Evolutionary conservation across 2,329 filamentous ascomycete species (phyloP).

Genomic region (Rutstroemia sp.): DNA sequence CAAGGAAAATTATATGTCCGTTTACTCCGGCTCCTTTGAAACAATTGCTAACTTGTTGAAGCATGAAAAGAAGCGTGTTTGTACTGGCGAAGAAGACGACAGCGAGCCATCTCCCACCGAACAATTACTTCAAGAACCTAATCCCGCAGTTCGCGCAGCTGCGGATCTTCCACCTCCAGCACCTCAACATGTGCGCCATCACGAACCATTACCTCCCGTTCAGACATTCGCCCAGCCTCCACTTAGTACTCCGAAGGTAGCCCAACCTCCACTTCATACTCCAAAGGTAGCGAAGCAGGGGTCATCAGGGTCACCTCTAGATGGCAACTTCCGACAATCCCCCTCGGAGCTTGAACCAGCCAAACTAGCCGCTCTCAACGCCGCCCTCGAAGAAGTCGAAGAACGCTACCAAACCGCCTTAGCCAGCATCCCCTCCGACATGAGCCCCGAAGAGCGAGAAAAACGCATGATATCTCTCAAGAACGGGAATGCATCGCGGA

Average conservation of each 20-base stretch:
- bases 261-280: constrained; percentile 12
- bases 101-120: background rate
- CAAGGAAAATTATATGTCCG: constrained; percentile 19
- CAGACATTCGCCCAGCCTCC: constrained; percentile 6
- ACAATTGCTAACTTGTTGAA: background rate
- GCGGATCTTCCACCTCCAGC: background rate
- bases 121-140: background rate
- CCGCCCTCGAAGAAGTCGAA: constrained; percentile 17
- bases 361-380: constrained; percentile 15
- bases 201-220: background rate
- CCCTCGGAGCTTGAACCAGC: constrained; percentile 20
- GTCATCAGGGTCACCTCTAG: background rate
- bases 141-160: too few relatives aligned
- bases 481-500: constrained; percentile 23
- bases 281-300: constrained; percentile 6
- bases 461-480: constrained; percentile 17
- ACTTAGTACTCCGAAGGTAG: constrained; percentile 8
- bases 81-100: background rate
- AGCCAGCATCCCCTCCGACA: constrained; percentile 6
- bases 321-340: constrained; percentile 12
- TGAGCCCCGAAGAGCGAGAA: constrained; percentile 8
- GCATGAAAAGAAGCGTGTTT: constrained; percentile 11
- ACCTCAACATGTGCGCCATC: background rate
- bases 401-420: constrained; percentile 11
- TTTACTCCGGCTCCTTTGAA: background rate